Evolutionary conservation across 352 stramenopile genomes (phyloP).

Genomic region (Halophytophthora batemanensis): DNA sequence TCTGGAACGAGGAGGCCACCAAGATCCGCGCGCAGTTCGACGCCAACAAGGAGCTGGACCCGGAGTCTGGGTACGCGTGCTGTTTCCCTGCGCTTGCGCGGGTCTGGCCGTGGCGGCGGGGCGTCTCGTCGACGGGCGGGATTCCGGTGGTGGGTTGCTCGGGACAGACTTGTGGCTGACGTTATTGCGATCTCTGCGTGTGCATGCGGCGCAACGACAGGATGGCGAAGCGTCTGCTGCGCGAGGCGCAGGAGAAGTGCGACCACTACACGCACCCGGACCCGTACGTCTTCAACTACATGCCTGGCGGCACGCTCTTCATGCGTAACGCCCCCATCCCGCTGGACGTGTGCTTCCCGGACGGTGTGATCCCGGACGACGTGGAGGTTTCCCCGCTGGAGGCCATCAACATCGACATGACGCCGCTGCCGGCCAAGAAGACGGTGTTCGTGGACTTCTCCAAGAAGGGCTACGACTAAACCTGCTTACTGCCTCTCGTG

Average conservation of each 20-base stretch:
- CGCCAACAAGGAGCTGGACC: constrained; percentile 50
- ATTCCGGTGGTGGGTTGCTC: constrained; percentile 40
- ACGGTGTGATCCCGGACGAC: constrained; percentile 82
- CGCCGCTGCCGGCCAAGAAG: constrained; percentile 66
- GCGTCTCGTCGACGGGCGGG: neutral
- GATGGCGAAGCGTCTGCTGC: constrained; percentile 75
- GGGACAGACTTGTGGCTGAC: constrained; percentile 1
- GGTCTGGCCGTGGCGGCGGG: neutral
- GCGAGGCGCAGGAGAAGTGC: constrained; percentile 92
- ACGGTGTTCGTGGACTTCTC: constrained; percentile 84
- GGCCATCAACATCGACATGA: constrained; percentile 88
- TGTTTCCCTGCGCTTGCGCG: neutral
- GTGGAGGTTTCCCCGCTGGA: constrained; percentile 81
- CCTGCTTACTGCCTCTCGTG: neutral
- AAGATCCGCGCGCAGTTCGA: constrained; percentile 94
- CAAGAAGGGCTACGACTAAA: constrained; percentile 87
- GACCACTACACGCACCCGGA: constrained; percentile 95
- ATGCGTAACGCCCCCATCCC: constrained; percentile 98
- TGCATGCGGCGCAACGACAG: constrained; percentile 25
- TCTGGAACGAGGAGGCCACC: constrained; percentile 94
- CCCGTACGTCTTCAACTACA: constrained; percentile 96
- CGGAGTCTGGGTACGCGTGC: constrained; percentile 49
- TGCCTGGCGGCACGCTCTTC: constrained; percentile 97
- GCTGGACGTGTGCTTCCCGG: constrained; percentile 91
- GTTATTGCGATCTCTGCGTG: neutral